A percentile compares a stretch with the other conserved stretches of the same genome.
Conservation (phyloP, 371 early-diverging fungal species). For the Syncephalastrum contaminatum region DNA sequence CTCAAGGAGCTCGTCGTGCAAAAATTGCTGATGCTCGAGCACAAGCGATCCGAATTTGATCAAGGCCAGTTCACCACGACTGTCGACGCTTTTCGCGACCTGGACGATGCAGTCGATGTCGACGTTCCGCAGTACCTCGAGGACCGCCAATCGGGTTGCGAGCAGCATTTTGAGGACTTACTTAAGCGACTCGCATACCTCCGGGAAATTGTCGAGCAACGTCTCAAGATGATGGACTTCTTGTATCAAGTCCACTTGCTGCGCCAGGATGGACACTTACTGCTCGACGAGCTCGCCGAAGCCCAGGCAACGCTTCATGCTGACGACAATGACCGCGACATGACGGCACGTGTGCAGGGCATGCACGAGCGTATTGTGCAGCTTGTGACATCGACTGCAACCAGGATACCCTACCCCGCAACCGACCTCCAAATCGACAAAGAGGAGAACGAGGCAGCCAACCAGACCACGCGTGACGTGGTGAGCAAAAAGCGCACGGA, state of each 20-base stretch:
- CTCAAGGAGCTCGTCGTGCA: conserved; percentile 31
- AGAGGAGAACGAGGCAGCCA: conserved; percentile 26
- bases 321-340: conserved; percentile 36
- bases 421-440: conserved; percentile 22
- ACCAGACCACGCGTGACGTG: conserved; percentile 27
- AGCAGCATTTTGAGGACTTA: conserved; percentile 35
- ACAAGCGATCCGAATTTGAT: conserved; percentile 37
- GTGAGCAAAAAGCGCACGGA: conserved; percentile 24
- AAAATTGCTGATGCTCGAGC: conserved; percentile 29
- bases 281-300: conserved; percentile 19
- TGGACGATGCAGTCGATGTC: conserved; percentile 32
- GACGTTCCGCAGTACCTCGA: conserved; percentile 43
- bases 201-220: conserved; percentile 46
- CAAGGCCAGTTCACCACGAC: conserved; percentile 41
- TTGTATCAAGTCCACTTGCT: conserved; percentile 29
- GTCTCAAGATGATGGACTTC: conserved; percentile 44
- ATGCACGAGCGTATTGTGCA: conserved; percentile 41
- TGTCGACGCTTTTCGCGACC: conserved; percentile 40
- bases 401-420: conserved; percentile 37
- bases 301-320: conserved; percentile 24
- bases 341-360: conserved; percentile 34
- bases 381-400: conserved; percentile 31
- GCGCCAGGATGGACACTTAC: conserved; percentile 12
- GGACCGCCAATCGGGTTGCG: conserved; percentile 33
- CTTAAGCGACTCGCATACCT: conserved; percentile 36